Conservation (phyloP, 169 alveolate genomes). For the Cryptosporidium xiaoi region DNA sequence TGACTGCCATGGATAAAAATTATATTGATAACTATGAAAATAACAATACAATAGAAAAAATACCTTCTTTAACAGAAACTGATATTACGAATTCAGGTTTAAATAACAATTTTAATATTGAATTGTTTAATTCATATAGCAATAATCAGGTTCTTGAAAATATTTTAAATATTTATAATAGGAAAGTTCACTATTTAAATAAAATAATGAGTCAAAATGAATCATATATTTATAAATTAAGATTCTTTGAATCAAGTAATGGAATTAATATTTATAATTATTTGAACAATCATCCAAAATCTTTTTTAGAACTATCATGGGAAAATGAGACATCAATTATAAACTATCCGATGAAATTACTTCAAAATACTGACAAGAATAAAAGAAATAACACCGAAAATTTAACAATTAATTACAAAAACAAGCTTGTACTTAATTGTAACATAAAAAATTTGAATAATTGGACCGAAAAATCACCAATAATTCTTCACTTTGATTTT, state of each 20-base stretch:
- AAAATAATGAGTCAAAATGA: neutral
- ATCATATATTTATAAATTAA: neutral
- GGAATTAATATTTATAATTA: neutral
- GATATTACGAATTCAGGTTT: too few species aligned
- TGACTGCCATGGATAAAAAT: constrained; percentile 23
- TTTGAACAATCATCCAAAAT: constrained; percentile 22
- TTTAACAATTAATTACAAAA: constrained; percentile 46
- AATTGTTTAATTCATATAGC: neutral
- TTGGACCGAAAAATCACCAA: constrained; percentile 32
- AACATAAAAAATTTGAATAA: constrained; percentile 19
- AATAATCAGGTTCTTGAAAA: constrained; percentile 12
- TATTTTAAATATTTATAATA: neutral
- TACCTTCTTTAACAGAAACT: too few species aligned
- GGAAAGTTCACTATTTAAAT: neutral
- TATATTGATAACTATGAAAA: neutral
- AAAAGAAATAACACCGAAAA: constrained; percentile 23
- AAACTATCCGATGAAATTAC: neutral
- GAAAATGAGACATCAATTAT: constrained; percentile 13
- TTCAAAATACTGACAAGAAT: neutral
- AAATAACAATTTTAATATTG: too few species aligned
- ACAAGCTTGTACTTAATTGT: constrained; percentile 33
- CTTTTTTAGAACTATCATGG: constrained; percentile 37
- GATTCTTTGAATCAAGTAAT: constrained; percentile 44
- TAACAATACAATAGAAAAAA: neutral
- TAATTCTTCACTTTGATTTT: constrained; percentile 18